These are phyloP conservation scores for Eimeria tenella DNA, from an alignment of 169 alveolate species.

Conservation along the genomic window DNA sequence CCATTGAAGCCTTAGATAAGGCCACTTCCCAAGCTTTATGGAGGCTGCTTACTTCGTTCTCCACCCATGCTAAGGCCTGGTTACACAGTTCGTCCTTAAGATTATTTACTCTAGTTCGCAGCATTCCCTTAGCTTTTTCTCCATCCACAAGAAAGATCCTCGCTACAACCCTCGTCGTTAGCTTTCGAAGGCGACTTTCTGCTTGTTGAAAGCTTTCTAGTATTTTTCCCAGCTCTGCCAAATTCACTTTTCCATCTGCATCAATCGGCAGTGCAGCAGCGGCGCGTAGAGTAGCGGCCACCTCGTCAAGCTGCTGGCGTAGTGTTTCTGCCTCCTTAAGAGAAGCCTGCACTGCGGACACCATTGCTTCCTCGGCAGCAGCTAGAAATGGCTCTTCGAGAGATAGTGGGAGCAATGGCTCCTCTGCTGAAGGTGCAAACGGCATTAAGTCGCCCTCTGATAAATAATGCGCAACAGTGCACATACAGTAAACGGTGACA, in stretches of 20 bases:
- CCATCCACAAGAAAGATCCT: conserved; percentile 56
- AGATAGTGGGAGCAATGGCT: conserved; percentile 47
- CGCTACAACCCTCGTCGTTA: conserved; percentile 37
- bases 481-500: background rate
- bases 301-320: conserved; percentile 58
- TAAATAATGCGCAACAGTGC: background rate
- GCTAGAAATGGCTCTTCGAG: conserved; percentile 52
- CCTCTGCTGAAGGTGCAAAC: conserved; percentile 37
- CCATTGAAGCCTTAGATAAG: conserved; percentile 29
- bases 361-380: conserved; percentile 49
- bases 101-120: background rate
- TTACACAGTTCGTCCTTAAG: conserved; percentile 34
- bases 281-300: conserved; percentile 34
- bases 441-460: conserved; percentile 63
- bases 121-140: conserved; percentile 41
- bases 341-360: conserved; percentile 58
- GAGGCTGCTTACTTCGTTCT: conserved; percentile 30
- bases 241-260: background rate
- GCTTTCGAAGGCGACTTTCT: conserved; percentile 10
- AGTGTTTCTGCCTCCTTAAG: conserved; percentile 48
- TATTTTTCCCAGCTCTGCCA: background rate
- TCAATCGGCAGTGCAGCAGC: conserved; percentile 40
- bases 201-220: conserved; percentile 22
- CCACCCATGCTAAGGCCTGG: conserved; percentile 66
- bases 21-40: conserved; percentile 58